Evolutionary conservation across 2,329 filamentous ascomycete genomes (phyloP).

Genomic region (Penicillium sp.): DNA sequence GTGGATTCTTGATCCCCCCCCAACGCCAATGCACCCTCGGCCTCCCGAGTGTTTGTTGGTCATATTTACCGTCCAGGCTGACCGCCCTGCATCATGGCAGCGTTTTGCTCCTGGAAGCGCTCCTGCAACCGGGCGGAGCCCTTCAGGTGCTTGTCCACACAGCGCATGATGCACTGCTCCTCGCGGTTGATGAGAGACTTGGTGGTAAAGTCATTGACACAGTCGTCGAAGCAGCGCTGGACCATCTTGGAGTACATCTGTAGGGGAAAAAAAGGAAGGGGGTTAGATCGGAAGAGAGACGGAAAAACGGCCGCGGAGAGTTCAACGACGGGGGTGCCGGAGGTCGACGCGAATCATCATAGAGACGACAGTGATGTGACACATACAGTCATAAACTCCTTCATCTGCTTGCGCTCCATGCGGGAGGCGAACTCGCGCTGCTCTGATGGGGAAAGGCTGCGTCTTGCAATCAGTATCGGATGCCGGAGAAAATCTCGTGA

Average conservation of each 20-base stretch:
- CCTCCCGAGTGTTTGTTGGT: not conserved
- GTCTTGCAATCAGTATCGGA: constrained; percentile 8
- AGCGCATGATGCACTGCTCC: constrained; percentile 87
- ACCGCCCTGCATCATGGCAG: constrained; percentile 63
- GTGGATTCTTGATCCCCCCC: not conserved
- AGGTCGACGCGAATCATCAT: not conserved
- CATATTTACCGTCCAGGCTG: constrained; percentile 43
- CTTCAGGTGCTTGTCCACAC: constrained; percentile 95
- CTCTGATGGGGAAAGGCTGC: constrained; percentile 71
- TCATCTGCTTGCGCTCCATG: constrained; percentile 98
- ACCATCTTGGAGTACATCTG: constrained; percentile 65
- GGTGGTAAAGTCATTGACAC: constrained; percentile 97
- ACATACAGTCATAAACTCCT: constrained; percentile 94
- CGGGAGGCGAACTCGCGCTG: constrained; percentile 90
- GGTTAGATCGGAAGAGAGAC: not conserved
- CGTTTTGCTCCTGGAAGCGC: constrained; percentile 77
- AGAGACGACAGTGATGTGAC: not conserved
- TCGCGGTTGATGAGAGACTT: constrained; percentile 88
- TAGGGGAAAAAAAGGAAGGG: not conserved
- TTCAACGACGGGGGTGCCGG: not conserved
- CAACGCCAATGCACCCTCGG: constrained; percentile 2
- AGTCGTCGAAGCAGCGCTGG: constrained; percentile 83
- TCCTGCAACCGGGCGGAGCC: constrained; percentile 85
- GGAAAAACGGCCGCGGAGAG: not conserved
- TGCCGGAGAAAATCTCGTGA: not conserved